These are phyloP conservation scores for Kazachstania bromeliacearum DNA, from an alignment of 805 yeast genomes.

Conservation along the genomic window DNA sequence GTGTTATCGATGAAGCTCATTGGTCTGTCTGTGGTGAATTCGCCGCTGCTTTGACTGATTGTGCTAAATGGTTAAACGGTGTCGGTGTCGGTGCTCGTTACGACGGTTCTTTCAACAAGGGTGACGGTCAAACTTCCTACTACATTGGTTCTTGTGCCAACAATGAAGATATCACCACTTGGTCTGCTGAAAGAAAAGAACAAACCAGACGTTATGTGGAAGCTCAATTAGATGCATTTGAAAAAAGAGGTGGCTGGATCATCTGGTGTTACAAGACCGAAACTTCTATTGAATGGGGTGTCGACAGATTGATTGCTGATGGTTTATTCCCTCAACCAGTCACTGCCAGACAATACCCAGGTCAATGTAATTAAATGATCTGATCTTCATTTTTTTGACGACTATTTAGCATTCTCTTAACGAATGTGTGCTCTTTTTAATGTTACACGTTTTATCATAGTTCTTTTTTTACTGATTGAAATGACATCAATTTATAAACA, in stretches of 20 bases:
- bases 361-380: conserved; percentile 50
- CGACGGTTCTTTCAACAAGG: conserved; percentile 44
- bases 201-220: conserved; percentile 66
- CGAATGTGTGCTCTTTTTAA: too few species aligned
- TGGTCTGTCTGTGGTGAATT: conserved; percentile 83
- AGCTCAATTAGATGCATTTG: conserved; percentile 84
- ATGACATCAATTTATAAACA: too few species aligned
- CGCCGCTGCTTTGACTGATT: conserved; percentile 87
- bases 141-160: conserved; percentile 54
- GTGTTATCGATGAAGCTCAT: conserved; percentile 43
- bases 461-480: too few species aligned
- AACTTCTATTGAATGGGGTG: conserved; percentile 76
- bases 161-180: conserved; percentile 38
- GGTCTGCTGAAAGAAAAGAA: conserved; percentile 49
- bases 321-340: conserved; percentile 79
- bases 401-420: too few species aligned
- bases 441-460: too few species aligned
- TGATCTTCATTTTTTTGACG: too few species aligned
- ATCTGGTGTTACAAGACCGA: conserved; percentile 95
- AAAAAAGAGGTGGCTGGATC: conserved; percentile 74
- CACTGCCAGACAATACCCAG: conserved; percentile 53
- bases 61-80: conserved; percentile 84
- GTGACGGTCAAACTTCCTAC: conserved; percentile 26
- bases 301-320: conserved; percentile 44
- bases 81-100: conserved; percentile 75